A percentile compares a stretch with the other conserved stretches of the same genome.
These are phyloP conservation scores for Entomortierella lignicola DNA, from an alignment of 192 early-diverging fungal genomes.

Conservation along the genomic window DNA sequence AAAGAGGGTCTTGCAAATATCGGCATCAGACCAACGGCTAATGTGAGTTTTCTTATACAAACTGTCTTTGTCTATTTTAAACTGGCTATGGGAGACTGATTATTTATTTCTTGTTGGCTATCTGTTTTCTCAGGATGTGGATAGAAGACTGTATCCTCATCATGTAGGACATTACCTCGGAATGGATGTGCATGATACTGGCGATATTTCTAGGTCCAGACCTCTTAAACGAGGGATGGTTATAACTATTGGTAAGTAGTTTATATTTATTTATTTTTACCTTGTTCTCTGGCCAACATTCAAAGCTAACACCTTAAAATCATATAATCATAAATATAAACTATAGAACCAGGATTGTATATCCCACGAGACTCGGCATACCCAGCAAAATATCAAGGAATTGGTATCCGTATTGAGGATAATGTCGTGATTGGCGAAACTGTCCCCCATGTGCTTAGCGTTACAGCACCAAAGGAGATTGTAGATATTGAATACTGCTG, in stretches of 20 bases:
- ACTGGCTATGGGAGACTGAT: background rate
- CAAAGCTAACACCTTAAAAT: too few relatives aligned
- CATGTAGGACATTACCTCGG: constrained; percentile 96
- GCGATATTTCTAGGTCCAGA: constrained; percentile 76
- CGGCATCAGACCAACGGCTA: constrained; percentile 68
- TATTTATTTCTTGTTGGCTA: too few relatives aligned
- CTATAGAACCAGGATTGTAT: constrained; percentile 90
- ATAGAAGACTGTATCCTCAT: constrained; percentile 87
- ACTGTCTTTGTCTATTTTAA: background rate
- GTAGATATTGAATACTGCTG: constrained; percentile 79
- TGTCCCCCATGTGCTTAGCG: constrained; percentile 76
- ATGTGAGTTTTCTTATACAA: constrained; percentile 46
- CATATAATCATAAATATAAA: background rate
- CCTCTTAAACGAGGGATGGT: constrained; percentile 85
- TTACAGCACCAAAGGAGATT: constrained; percentile 85
- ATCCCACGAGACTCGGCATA: constrained; percentile 81
- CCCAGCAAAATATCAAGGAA: constrained; percentile 84
- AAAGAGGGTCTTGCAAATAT: constrained; percentile 77
- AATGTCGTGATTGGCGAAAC: constrained; percentile 85
- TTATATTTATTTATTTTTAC: background rate
- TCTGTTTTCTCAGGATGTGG: constrained; percentile 72
- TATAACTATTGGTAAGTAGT: constrained; percentile 80
- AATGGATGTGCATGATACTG: constrained; percentile 94
- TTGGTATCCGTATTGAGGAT: constrained; percentile 97
- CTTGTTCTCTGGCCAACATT: too few relatives aligned